Evolutionary conservation across 1,284 basidiomycete genomes (phyloP).

Genomic region (Neolentinus lepideus): DNA sequence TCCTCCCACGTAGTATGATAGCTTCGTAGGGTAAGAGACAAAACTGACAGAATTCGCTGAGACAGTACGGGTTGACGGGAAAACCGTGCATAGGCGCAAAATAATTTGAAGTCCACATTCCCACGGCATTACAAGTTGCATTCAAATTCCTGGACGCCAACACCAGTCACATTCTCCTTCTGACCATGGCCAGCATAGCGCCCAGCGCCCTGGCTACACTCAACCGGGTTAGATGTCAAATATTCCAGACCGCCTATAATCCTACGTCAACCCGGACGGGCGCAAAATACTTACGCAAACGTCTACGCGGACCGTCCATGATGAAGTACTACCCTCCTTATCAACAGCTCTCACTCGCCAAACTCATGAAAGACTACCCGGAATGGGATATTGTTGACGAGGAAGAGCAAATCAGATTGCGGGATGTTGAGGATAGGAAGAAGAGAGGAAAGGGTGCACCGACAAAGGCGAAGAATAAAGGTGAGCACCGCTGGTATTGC

Average conservation of each 20-base stretch:
- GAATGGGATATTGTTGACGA: constrained; percentile 54
- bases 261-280: constrained; percentile 73
- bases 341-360: constrained; percentile 39
- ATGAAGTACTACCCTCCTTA: constrained; percentile 64
- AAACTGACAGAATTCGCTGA: too few species aligned
- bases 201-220: constrained; percentile 46
- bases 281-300: constrained; percentile 74
- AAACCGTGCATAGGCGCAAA: background rate
- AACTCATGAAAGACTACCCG: constrained; percentile 42
- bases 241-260: constrained; percentile 85
- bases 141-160: too few species aligned
- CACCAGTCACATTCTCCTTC: too few species aligned
- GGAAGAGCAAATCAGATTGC: constrained; percentile 56
- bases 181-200: constrained; percentile 26
- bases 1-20: too few species aligned
- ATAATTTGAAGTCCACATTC: background rate
- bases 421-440: constrained; percentile 61
- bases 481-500: constrained; percentile 24
- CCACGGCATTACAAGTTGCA: background rate
- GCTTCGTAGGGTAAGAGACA: too few species aligned
- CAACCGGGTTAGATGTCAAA: constrained; percentile 50
- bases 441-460: constrained; percentile 76
- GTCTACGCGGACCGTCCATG: constrained; percentile 75
- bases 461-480: constrained; percentile 65
- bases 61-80: too few species aligned